Percentiles rank a stretch among this genome's conserved stretches.
Evolutionary conservation across 306 rosid genomes (phyloP).

Genomic region (Quercus alba): DNA sequence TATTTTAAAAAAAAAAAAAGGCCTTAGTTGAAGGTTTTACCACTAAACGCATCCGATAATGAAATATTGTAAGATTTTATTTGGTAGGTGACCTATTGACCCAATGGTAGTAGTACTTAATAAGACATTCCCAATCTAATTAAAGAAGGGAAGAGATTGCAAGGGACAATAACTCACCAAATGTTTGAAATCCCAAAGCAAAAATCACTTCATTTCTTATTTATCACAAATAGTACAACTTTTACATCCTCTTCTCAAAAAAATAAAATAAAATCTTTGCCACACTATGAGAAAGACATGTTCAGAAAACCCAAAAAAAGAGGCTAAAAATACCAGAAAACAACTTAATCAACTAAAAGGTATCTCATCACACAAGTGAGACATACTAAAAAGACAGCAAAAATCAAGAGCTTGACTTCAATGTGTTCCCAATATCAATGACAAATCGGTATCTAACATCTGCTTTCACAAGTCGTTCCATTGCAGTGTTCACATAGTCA

Average conservation of each 20-base stretch:
- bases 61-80: too few species aligned
- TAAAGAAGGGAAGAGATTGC: neutral
- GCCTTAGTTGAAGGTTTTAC: too few species aligned
- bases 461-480: slow-evolving; percentile 2
- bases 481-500: slow-evolving; percentile 7
- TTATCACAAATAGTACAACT: too few species aligned
- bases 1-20: too few species aligned
- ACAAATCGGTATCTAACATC: slow-evolving; percentile 5
- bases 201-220: neutral
- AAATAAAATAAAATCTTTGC: too few species aligned
- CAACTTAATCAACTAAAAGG: neutral
- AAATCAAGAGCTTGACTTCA: slow-evolving; percentile 8
- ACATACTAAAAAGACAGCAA: neutral
- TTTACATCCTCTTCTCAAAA: too few species aligned
- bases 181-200: neutral
- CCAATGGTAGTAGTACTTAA: too few species aligned
- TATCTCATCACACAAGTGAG: neutral
- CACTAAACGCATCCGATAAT: too few species aligned
- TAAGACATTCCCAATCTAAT: too few species aligned
- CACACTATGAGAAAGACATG: too few species aligned
- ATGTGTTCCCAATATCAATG: neutral
- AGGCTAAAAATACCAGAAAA: neutral
- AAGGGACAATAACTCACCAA: neutral
- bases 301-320: too few species aligned
- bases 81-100: too few species aligned